Conservation (phyloP, 805 yeast species). For the Torulaspora delbrueckii region DNA sequence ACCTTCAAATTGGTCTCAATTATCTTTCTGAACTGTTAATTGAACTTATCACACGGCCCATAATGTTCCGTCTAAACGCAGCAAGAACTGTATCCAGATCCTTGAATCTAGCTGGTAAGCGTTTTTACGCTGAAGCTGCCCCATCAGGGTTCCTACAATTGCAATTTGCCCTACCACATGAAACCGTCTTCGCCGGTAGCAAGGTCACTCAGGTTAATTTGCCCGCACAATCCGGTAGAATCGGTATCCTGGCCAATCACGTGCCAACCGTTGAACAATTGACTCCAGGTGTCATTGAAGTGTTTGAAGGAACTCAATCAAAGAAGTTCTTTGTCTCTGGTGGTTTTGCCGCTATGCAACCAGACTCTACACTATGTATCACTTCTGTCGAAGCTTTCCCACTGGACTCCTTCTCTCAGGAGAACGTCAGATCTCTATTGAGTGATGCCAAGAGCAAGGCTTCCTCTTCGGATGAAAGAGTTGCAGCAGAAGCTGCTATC, state of each 20-base stretch:
- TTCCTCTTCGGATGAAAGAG: constrained; percentile 75
- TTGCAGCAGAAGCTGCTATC: constrained; percentile 91
- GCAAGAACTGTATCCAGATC: constrained; percentile 29
- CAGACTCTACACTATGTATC: constrained; percentile 84
- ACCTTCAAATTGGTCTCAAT: too few relatives aligned
- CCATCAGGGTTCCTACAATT: constrained; percentile 70
- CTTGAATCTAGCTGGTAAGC: constrained; percentile 53
- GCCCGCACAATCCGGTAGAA: constrained; percentile 92
- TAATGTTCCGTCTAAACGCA: constrained; percentile 28
- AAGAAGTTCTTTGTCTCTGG: constrained; percentile 88
- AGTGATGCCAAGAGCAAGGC: constrained; percentile 93
- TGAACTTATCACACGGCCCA: background rate
- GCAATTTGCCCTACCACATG: constrained; percentile 88
- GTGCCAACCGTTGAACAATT: constrained; percentile 96
- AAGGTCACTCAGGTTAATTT: constrained; percentile 74
- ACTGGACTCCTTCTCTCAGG: constrained; percentile 77
- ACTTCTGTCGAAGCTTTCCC: constrained; percentile 95
- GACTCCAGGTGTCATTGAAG: constrained; percentile 91
- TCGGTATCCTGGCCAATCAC: constrained; percentile 96
- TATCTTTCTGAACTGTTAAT: too few relatives aligned
- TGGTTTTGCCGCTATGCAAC: constrained; percentile 94
- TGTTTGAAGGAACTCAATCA: constrained; percentile 71
- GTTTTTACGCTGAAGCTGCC: constrained; percentile 86
- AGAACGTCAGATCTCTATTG: constrained; percentile 71
- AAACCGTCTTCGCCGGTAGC: constrained; percentile 52